Evolutionary conservation across 768 basidiomycete genomes (phyloP).

Genomic region (Lactarius deliciosus): DNA sequence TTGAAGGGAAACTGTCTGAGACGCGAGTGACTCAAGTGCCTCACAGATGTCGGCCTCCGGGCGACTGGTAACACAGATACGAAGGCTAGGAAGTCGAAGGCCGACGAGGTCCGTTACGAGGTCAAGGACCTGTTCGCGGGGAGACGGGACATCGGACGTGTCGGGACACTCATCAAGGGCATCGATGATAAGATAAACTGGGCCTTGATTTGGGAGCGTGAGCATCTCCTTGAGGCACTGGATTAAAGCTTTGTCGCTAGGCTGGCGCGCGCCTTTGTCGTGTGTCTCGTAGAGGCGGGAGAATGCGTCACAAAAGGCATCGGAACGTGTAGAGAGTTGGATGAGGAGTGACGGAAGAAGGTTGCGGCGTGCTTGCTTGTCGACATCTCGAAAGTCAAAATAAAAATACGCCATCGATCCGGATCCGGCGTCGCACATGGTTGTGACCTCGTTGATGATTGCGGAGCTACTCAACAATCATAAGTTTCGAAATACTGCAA

Average conservation of each 20-base stretch:
- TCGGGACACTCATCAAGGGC: slow-evolving; percentile 1
- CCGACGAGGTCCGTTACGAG: neutral
- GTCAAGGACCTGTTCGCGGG: neutral
- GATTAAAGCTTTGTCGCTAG: neutral
- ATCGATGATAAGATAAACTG: neutral
- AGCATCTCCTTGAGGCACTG: neutral
- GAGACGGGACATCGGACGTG: neutral
- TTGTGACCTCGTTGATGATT: too few relatives aligned
- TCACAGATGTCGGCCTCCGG: neutral
- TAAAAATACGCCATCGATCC: too few relatives aligned
- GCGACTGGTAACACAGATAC: neutral
- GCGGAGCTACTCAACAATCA: too few relatives aligned
- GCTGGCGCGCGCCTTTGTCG: neutral
- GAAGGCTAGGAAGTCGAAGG: neutral
- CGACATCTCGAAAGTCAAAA: too few relatives aligned
- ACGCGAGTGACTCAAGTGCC: neutral
- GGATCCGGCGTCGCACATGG: too few relatives aligned
- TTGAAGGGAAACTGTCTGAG: neutral
- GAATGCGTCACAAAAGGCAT: too few relatives aligned
- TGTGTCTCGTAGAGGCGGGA: neutral
- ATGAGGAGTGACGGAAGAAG: too few relatives aligned
- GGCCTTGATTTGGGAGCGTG: neutral
- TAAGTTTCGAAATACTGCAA: too few relatives aligned
- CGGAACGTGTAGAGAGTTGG: too few relatives aligned
- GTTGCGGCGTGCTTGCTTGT: too few relatives aligned